Conservation (phyloP, 139 green algal genomes). For the Diplosphaera chodatii region DNA sequence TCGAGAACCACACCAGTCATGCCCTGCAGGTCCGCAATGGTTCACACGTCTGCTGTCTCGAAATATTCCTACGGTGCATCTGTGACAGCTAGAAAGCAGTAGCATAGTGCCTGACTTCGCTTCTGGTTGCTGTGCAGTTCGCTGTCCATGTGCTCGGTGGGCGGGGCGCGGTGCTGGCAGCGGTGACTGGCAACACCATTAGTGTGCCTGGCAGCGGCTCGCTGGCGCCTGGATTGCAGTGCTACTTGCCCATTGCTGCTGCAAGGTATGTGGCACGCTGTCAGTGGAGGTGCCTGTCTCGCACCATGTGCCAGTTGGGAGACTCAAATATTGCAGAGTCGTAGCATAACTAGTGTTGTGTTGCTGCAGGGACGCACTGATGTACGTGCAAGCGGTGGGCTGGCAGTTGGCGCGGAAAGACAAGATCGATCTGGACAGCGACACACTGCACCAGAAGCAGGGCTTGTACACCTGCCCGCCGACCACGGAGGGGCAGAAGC, state of each 20-base stretch:
- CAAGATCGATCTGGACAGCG: slow-evolving; percentile 25
- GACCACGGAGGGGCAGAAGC: neutral
- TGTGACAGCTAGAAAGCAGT: too few relatives aligned
- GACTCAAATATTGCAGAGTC: too few relatives aligned
- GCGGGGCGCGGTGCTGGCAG: neutral
- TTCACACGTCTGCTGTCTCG: too few relatives aligned
- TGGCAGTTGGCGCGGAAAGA: slow-evolving; percentile 38
- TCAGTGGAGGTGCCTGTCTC: neutral
- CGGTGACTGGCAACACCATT: neutral
- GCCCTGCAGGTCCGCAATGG: slow-evolving; percentile 12
- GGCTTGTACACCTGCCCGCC: slow-evolving; percentile 38
- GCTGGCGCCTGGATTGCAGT: slow-evolving; percentile 17
- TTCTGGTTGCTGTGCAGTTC: slow-evolving; percentile 1
- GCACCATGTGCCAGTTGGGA: too few relatives aligned
- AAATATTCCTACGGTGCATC: too few relatives aligned
- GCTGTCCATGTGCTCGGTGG: slow-evolving; percentile 18
- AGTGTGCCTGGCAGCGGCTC: slow-evolving; percentile 5
- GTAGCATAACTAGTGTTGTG: too few relatives aligned
- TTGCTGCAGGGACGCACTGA: slow-evolving; percentile 18
- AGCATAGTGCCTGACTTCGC: too few relatives aligned
- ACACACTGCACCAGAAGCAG: slow-evolving; percentile 30
- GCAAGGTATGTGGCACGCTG: slow-evolving; percentile 6
- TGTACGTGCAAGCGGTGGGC: slow-evolving; percentile 39
- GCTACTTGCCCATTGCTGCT: slow-evolving; percentile 29
- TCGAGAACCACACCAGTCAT: slow-evolving; percentile 35